phyloP scores from a whole-genome alignment of 2,329 filamentous ascomycete genomes.

The Ophiocordyceps camponoti-floridani region DNA sequence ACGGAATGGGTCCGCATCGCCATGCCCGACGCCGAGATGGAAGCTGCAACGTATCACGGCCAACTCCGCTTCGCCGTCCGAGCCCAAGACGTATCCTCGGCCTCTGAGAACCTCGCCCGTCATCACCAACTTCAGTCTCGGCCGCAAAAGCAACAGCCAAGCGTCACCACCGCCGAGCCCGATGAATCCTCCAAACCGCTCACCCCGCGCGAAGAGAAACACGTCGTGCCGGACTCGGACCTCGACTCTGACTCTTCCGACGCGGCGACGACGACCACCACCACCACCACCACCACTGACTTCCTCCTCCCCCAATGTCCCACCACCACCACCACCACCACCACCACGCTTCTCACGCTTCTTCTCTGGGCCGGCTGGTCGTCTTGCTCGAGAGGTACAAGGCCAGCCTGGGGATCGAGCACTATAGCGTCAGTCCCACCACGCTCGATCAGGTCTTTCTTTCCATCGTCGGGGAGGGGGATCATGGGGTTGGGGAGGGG shows the following conservation, averaged over 20 bases:
- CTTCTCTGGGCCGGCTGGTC: conserved; percentile 51
- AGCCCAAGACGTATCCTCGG: conserved; percentile 19
- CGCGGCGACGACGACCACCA: no score
- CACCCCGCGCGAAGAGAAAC: no score
- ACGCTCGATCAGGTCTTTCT: conserved; percentile 86
- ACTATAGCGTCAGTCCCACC: conserved; percentile 75
- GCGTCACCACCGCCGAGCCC: no score
- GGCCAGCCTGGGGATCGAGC: conserved; percentile 51
- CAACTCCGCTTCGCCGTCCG: conserved; percentile 74
- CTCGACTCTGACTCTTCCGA: no score
- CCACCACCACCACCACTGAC: not conserved
- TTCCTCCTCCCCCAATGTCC: not conserved
- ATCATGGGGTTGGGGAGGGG: conserved; percentile 27
- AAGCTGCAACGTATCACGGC: conserved; percentile 63
- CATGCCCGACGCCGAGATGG: conserved; percentile 50
- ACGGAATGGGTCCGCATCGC: conserved; percentile 43
- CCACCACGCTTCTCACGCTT: conserved; percentile 15
- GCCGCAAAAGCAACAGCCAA: not conserved
- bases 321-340: conserved; percentile 3
- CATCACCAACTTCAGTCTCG: not conserved
- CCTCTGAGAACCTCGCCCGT: not conserved
- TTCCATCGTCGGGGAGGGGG: conserved; percentile 71
- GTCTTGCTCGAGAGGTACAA: conserved; percentile 56
- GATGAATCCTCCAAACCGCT: no score
- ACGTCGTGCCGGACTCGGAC: no score